Evolutionary conservation across 495 filamentous ascomycete genomes (phyloP), one percentile per base, ranked within the genome.

Genomic region (Lasiosphaeria hispida): DNA sequence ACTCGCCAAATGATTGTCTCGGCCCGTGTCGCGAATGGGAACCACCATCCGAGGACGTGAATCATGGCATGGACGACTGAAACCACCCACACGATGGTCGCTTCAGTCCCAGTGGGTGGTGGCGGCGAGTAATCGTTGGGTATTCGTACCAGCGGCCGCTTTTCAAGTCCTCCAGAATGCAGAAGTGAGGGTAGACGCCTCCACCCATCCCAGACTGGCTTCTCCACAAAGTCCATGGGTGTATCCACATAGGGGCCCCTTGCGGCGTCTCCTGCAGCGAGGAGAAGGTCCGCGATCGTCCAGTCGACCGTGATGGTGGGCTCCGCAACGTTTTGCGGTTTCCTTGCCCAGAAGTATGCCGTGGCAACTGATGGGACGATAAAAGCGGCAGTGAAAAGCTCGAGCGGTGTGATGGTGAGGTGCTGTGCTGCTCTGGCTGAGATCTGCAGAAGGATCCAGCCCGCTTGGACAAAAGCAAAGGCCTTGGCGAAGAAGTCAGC

Each of bases 201-300:
- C 60, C 43, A 62, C 33, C 34, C 55, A 42, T 47, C 62, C 51
- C 51, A 65, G 15, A 61, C 35, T 0, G 54, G 51, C 11, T 64
- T 57, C 42, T 75, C 71, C 40, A 74, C 44, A 55, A 75, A 75
- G 52, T 74, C 71, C 37, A 75, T 58, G 10, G 72, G 72, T 13
- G 72, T 75, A 45, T 62, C 59, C 14, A 49, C 52, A 11, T 57
- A 62, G 9, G 56, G 63, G 10, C 41, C 47, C 17, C 45, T 42
- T 4, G 57, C 53, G 0, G 57, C 45, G 14, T 64, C 50, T 6
- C 58, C 62, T 6, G 62, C 62, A 7, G 55, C 42, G 15, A 54
- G 38, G 14, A 59, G 53, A 18, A 64, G 50, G 1, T 56, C 48
- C 15, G 57, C 39, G 9, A 64, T 55, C 0, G 62, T 43, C 48